These are phyloP conservation scores for Mycena alexandri DNA, from an alignment of 768 basidiomycete genomes.

Conservation along the genomic window DNA sequence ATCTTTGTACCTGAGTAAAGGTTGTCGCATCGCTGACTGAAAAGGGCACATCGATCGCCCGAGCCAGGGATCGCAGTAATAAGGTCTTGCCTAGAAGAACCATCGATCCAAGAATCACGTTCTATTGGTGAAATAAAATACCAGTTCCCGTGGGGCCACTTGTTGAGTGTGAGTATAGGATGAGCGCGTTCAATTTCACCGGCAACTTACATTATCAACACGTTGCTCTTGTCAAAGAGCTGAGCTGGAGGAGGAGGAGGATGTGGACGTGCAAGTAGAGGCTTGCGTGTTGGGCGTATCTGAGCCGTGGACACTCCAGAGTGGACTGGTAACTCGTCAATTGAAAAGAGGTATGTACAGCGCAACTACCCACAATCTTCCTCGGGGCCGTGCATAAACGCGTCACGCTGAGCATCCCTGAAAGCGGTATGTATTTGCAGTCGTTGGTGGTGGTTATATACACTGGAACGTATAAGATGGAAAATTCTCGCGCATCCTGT, in stretches of 20 bases:
- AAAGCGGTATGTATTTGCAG: constrained; percentile 77
- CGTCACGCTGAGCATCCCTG: constrained; percentile 52
- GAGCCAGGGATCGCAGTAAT: constrained; percentile 91
- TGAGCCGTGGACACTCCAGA: constrained; percentile 67
- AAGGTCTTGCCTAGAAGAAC: constrained; percentile 81
- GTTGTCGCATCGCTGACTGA: constrained; percentile 94
- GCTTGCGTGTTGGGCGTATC: constrained; percentile 69
- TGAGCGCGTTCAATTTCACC: not conserved
- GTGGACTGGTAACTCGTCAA: constrained; percentile 43
- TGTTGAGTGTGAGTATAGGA: constrained; percentile 14
- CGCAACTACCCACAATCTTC: constrained; percentile 36
- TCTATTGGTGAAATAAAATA: constrained; percentile 44
- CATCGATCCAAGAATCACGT: constrained; percentile 17
- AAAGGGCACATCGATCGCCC: constrained; percentile 93
- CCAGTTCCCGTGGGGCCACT: constrained; percentile 92
- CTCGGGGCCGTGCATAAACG: constrained; percentile 21
- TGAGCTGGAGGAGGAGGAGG: constrained; percentile 62
- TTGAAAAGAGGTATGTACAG: not conserved
- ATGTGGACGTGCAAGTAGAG: constrained; percentile 49
- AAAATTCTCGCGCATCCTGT: constrained; percentile 6
- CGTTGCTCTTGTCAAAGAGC: constrained; percentile 95
- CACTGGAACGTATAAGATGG: constrained; percentile 58
- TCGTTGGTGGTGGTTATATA: constrained; percentile 96
- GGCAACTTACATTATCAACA: constrained; percentile 82
- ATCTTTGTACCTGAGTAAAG: constrained; percentile 81